Evolutionary conservation across 768 basidiomycete species (phyloP), one percentile per base, ranked within the genome.

Genomic region (Amanita muscaria): DNA sequence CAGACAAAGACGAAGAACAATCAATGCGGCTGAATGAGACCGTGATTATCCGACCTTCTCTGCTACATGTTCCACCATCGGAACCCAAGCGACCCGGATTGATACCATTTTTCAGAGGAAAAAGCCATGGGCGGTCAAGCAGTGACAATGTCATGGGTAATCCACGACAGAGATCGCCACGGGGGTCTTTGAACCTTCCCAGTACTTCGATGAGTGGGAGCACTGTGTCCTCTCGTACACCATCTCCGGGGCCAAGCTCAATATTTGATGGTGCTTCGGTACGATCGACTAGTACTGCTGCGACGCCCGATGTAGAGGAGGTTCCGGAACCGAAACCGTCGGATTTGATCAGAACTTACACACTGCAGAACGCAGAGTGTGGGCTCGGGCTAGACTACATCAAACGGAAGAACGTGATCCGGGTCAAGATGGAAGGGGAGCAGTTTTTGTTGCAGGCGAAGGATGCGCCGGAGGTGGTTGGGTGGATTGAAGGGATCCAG

Each of bases 401-500:
- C 51, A 98, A 98, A 73, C 71, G 92, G 50, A 84, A 79, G 68
- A 88, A 98, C 60, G 94, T 98, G 35, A 91, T 98, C 25, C 74
- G 96, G 16, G 78, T 98, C 22, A 66, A 94, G 46, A 67, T 91
- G 51, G 91, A 96, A 60, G 96, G 94, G 10, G 89, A 98, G 67
- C 96, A 99, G 65, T 99, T 99, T 64, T 67, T 99, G 53, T 55
- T 99, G 53, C 94, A 99, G 64, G 88, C 88, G 2, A 76, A 72
- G 40, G 83, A 87, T 57, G 81, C 91, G 30, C 72, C 79, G 34
- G 78, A 80, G 21, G 93, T 97, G 1, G 88, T 98, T 44, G 79
- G 84, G 43, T 93, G 94, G 91, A 93, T 99, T 49, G 94, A 99
- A 80, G 89, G 90, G 53, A 73, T 98, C 49, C 93, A 98, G 67